Percentiles rank a stretch among this genome's conserved stretches.
Evolutionary conservation across 305 asterid species (phyloP).

Genomic region (Solanum hybrid): DNA sequence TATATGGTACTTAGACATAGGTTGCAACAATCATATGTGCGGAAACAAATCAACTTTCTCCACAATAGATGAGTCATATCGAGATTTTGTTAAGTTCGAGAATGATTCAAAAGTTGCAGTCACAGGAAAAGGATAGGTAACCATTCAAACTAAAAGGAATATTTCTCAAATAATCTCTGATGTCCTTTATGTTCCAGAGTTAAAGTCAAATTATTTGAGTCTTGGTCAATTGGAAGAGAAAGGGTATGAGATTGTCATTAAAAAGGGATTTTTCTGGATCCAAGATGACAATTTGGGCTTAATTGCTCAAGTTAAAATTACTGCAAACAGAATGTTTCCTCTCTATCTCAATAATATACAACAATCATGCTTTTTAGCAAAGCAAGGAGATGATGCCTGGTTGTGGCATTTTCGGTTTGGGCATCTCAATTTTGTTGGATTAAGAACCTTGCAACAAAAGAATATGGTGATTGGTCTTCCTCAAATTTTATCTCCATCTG

Average conservation of each 20-base stretch:
- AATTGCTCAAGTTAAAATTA: background rate
- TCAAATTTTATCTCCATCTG: background rate
- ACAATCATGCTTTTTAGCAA: background rate
- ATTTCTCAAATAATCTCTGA: background rate
- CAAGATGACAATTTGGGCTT: background rate
- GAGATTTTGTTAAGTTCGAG: background rate
- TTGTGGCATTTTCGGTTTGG: background rate
- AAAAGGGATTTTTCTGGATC: background rate
- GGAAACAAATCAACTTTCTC: background rate
- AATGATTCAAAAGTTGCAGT: background rate
- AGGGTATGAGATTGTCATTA: background rate
- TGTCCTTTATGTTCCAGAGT: background rate
- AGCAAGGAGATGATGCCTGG: background rate
- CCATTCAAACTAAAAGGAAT: background rate
- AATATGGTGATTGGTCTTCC: background rate
- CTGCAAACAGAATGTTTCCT: background rate
- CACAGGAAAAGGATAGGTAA: background rate
- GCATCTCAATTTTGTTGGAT: background rate
- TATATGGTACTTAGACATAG: background rate
- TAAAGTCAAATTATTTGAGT: background rate
- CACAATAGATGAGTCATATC: background rate
- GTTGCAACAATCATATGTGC: background rate
- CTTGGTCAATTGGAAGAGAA: background rate
- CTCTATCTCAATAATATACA: too few relatives aligned
- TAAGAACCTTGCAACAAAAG: background rate